Base-by-base conservation (phyloP, 208 protist genomes). In the Angomonas ambiguus region DNA sequence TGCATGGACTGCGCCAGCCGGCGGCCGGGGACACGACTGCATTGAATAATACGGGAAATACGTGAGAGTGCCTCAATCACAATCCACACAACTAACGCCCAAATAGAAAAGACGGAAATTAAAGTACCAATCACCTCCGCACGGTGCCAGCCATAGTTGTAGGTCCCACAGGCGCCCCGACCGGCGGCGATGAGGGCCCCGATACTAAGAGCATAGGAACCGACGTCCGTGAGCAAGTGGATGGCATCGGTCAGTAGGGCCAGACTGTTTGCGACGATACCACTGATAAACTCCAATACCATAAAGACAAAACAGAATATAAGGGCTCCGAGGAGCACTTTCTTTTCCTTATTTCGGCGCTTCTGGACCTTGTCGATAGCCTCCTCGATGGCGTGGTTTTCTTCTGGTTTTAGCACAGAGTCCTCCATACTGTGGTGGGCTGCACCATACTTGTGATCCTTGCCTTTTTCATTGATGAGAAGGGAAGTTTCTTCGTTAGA, bases 61-160 rank as follows among this genome's bases (percentile, higher is more conserved):
- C 92, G 75, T 35, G 70, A 70, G 33, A 91, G 51, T 0, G 82
- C 88, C 78, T 96, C 90, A 22, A 93, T 85, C 16, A 90, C 42
- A 35, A 97, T 91, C 73, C 87, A 89, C 20, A 65, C 76, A 8
- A 92, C 88, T 0, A 96, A 66, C 10, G 85, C 83, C 88, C 90
- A 97, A 62, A 96, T 96, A 27, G 88, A 91, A 32, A 97, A 87
- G 48, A 96, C 80, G 4, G 87, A 94, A 34, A 88, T 82, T 13
- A 97, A 76, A 33, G 93, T 93, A 32, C 93, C 93, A 32, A 97
- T 80, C 27, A 97, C 91, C 79, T 97, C 93, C 3, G 91, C 93
- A 33, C 91, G 83, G 67, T 92, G 85, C 78, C 85, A 96, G 49
- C 93, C 93, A 76, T 95, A 97, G 69, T 69, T 94, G 71, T 91